Conservation (phyloP, 805 yeast species). For the Saturnispora sanitii region DNA sequence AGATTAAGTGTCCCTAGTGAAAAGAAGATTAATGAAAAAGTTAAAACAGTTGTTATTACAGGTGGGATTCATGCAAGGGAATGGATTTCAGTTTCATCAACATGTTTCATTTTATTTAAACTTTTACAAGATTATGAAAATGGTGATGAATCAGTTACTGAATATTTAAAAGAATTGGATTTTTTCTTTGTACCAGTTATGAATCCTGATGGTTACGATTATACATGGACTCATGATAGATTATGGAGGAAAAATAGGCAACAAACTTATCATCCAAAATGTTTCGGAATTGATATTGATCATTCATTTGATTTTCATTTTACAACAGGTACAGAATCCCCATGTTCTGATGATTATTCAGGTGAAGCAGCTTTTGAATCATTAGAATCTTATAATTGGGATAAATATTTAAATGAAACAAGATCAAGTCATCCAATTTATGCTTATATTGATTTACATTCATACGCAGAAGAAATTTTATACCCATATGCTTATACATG, state of each 20-base stretch:
- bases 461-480: constrained; percentile 74
- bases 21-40: constrained; percentile 22
- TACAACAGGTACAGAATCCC: constrained; percentile 47
- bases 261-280: constrained; percentile 51
- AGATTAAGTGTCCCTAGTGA: constrained; percentile 44
- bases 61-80: constrained; percentile 89
- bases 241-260: constrained; percentile 88
- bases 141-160: constrained; percentile 31
- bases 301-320: constrained; percentile 75
- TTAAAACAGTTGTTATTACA: constrained; percentile 61
- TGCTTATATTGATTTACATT: constrained; percentile 77
- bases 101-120: constrained; percentile 44
- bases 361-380: constrained; percentile 70
- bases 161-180: constrained; percentile 49
- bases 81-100: constrained; percentile 72
- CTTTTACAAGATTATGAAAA: constrained; percentile 39
- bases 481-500: constrained; percentile 82
- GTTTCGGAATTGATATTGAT: constrained; percentile 81
- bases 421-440: constrained; percentile 48
- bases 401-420: constrained; percentile 38
- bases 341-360: constrained; percentile 76
- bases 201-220: constrained; percentile 87
- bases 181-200: constrained; percentile 72
- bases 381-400: constrained; percentile 44
- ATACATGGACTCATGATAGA: constrained; percentile 72